Conservation (phyloP, 2,329 filamentous ascomycete species). For the Amauroascus verrucosus region DNA sequence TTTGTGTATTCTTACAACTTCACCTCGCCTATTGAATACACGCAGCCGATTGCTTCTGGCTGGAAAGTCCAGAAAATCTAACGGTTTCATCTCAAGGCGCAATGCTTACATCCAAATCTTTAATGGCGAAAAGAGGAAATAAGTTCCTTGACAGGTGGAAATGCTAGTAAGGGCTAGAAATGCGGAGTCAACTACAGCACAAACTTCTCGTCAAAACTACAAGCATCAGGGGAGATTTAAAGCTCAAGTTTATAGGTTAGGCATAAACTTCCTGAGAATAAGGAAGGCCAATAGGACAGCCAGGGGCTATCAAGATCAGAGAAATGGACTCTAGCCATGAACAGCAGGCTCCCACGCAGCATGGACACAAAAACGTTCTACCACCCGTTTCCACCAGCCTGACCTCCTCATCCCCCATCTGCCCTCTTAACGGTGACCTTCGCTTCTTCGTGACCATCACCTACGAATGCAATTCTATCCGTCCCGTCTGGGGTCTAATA, state of each 20-base stretch:
- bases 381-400: constrained; percentile 1
- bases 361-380: neutral
- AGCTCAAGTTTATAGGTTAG: neutral
- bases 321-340: constrained; percentile 1
- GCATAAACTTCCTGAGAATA: neutral
- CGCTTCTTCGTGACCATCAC: neutral
- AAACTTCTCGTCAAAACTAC: neutral
- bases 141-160: neutral
- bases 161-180: neutral
- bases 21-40: no score
- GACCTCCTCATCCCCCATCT: neutral
- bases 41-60: no score
- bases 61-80: no score
- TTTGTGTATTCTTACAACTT: no score
- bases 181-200: neutral
- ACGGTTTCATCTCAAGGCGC: neutral
- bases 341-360: neutral
- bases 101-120: neutral
- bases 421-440: neutral
- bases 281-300: neutral
- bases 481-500: neutral
- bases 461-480: neutral
- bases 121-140: neutral
- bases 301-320: constrained; percentile 1
- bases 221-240: neutral